These are phyloP conservation scores for Cladophialophora carrionii DNA, from an alignment of 2,329 filamentous ascomycete species.

Conservation along the genomic window DNA sequence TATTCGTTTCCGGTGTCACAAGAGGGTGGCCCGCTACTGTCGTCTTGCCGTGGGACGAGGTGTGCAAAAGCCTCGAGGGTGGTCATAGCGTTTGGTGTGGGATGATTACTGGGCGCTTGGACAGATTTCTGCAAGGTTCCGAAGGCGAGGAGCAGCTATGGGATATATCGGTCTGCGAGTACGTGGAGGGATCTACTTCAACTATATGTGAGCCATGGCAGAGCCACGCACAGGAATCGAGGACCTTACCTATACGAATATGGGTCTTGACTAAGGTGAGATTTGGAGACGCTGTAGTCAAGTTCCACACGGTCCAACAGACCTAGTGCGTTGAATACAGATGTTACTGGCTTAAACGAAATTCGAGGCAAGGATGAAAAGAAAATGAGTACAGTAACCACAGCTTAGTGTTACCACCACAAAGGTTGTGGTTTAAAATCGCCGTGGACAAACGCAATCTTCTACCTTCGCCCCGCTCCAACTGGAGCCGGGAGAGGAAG, in stretches of 20 bases:
- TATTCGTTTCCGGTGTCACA: conserved; percentile 69
- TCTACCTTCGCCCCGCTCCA: conserved; percentile 9
- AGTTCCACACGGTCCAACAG: conserved; percentile 1
- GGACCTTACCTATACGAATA: conserved; percentile 3
- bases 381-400: conserved; percentile 1
- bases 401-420: conserved; percentile 2
- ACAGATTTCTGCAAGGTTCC: neutral
- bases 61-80: conserved; percentile 26
- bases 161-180: neutral
- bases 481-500: neutral
- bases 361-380: neutral
- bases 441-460: neutral
- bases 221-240: neutral
- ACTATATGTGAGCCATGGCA: neutral
- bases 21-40: conserved; percentile 41
- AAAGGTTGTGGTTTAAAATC: neutral
- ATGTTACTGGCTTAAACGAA: conserved; percentile 3
- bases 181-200: neutral
- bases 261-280: neutral
- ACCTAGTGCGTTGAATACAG: neutral
- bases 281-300: neutral
- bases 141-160: neutral
- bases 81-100: conserved; percentile 19
- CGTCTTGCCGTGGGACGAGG: conserved; percentile 34
- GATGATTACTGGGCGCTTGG: neutral